phyloP scores from a whole-genome alignment of 306 rosid genomes.

The Trichosanthes cucumerina region DNA sequence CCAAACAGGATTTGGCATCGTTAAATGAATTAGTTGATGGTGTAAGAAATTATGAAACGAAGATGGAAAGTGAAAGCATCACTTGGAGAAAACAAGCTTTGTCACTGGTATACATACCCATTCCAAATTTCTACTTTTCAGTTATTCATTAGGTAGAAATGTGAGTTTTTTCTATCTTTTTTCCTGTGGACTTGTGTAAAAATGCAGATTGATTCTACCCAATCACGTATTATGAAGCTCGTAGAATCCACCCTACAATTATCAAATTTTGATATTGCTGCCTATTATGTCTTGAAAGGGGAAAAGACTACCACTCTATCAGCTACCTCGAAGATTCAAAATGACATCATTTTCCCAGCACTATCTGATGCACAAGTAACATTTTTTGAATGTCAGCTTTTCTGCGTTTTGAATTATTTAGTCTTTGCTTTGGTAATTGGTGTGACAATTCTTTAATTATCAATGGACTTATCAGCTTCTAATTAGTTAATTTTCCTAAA shows the following conservation, averaged over 20 bases:
- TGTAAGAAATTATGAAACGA: conserved; percentile 46
- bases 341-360: conserved; percentile 66
- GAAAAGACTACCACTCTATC: conserved; percentile 39
- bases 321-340: conserved; percentile 65
- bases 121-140: not conserved
- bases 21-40: conserved; percentile 40
- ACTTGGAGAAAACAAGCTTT: conserved; percentile 68
- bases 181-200: not conserved
- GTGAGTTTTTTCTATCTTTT: not conserved
- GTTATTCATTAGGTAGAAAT: not conserved
- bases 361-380: conserved; percentile 54
- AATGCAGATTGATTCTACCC: conserved; percentile 71
- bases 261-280: conserved; percentile 73
- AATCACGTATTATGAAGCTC: conserved; percentile 59
- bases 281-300: conserved; percentile 65
- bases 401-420: not conserved
- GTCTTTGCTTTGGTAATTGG: not conserved
- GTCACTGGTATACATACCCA: conserved; percentile 46
- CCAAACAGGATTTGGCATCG: conserved; percentile 69
- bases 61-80: conserved; percentile 65
- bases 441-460: not conserved
- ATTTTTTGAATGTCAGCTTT: not conserved
- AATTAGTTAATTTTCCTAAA: not conserved
- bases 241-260: conserved; percentile 59
- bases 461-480: not conserved